Evolutionary conservation across 805 yeast genomes (phyloP), one percentile per base, ranked within the genome.

Genomic region (baker's yeast (Saccharomyces cerevisiae)): DNA sequence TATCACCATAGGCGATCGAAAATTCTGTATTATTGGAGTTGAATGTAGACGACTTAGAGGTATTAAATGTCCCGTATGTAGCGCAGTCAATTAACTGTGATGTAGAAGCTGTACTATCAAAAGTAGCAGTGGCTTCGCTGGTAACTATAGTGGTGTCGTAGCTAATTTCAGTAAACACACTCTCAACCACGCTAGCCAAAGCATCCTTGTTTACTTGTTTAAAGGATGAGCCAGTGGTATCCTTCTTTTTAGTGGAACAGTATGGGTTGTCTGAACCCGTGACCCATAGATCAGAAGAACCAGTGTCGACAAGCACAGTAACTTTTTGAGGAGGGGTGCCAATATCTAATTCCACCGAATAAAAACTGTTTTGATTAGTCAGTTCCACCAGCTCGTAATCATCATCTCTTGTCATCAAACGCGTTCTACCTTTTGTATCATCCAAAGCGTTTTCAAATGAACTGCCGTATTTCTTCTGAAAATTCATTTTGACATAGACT

Each of bases 241-340:
- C 24, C 43, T 21, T 8, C 13, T 21, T 10, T 4, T 36, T 8
- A 4, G 24, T 17, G 24, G 22, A 36, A 55, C 74, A 70, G 51
- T 58, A 70, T 2, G 70, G 64, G 51, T 69, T 69, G 6, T 55
- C 51, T 1, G 73, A 69, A 24, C 76, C 73, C 53, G 70, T 71
- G 10, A 78, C 75, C 82, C 82, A 78, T 41, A 78, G 61, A 55
- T 76, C 79, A 0, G 80, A 72, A 4, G 80, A 75, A 4, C 81
- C 81, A 6, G 81, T 77, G 58, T 78, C 82, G 31, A 79, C 62
- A 32, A 74, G 66, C 6, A 77, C 76, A 9, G 70, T 70, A 17
- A 78, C 55, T 27, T 66, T 62, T 58, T 77, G 79, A 6, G 70
- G 60, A 1, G 80, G 79, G 4, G 75, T 70, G 21, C 83, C 82